Percentiles rank a stretch among this genome's conserved stretches.
Conservation (phyloP, 192 early-diverging fungal species). For the Spinellus fusiger region DNA sequence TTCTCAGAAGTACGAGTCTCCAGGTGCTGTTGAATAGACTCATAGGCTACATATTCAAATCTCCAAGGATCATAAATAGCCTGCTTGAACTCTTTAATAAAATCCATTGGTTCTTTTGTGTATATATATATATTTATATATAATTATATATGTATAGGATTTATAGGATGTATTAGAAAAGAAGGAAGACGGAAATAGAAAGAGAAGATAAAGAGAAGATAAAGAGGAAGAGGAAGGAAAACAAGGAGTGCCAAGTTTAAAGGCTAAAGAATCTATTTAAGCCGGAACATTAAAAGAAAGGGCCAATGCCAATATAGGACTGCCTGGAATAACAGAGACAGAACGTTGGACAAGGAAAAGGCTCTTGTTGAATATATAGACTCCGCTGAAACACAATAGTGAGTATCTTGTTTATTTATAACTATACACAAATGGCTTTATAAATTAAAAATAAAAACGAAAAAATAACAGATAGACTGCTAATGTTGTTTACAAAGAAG, state of each 20-base stretch:
- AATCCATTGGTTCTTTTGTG: conserved; percentile 60
- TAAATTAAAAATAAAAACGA: too few species aligned
- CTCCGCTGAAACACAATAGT: too few species aligned
- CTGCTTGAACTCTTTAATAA: conserved; percentile 70
- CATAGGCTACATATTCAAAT: conserved; percentile 79
- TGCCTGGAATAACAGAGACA: background rate
- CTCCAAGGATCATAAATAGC: conserved; percentile 70
- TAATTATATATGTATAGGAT: background rate
- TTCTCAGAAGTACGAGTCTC: conserved; percentile 30
- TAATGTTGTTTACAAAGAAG: too few species aligned
- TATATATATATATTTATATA: background rate
- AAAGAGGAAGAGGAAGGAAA: conserved; percentile 1
- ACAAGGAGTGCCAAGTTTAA: background rate
- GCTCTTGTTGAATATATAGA: too few species aligned
- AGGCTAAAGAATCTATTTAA: too few species aligned
- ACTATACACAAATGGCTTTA: too few species aligned
- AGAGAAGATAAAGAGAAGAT: background rate
- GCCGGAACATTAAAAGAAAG: background rate
- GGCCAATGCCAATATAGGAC: background rate
- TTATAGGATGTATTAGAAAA: background rate
- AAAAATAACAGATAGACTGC: too few species aligned
- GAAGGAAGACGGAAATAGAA: conserved; percentile 6
- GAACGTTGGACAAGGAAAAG: background rate
- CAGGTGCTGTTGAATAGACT: conserved; percentile 76
- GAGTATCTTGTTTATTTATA: too few species aligned